Evolutionary conservation across 108 stramenopile species (phyloP), one percentile per base, ranked within the genome.

Genomic region (Conticribra weissflogii): DNA sequence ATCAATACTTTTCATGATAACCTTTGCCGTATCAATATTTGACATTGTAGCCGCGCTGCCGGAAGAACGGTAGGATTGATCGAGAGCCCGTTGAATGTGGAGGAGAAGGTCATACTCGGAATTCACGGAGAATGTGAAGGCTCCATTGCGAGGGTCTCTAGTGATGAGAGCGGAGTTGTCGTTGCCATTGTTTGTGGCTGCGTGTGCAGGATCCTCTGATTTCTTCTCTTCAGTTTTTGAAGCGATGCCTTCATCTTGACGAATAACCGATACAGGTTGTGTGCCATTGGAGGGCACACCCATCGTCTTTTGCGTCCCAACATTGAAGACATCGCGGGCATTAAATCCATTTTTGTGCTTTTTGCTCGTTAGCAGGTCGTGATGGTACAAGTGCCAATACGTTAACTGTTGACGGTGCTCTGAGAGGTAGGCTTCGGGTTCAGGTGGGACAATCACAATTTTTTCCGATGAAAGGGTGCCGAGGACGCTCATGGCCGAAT

Each of bases 1-100:
- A 59, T 96, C 96, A 17, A 94, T 65, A 12, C 75, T 63, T 22
- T 68, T 47, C 28, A 92, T 54, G 33, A 89, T 86, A 58, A 71
- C 16, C 32, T 18, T 27, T 17, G 71, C 21, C 18, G 62, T 53
- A 45, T 49, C 57, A 27, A 61, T 36, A 25, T 66, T 64, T 28
- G 41, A 31, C 41, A 44, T 16, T 7, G 45, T 12, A 0, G 23
- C 46, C 21, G 31, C 8, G 29, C 27, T 16, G n/a, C 52, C 3
- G 33, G 66, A 44, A 41, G 3, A 41, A n/a, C 54, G 41, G 29
- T 63, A 47, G 31, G 49, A 15, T 17, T 62, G 28, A 36, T 74
- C 72, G 16, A 85, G 53, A 72, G 64, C 74, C 52, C 76, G 66
- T 63, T 74, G 64, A 22, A 94, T 86, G 57, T 83, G 73, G 0